Evolutionary conservation across 1,284 basidiomycete genomes (phyloP).

Genomic region (Trametes hirsuta): DNA sequence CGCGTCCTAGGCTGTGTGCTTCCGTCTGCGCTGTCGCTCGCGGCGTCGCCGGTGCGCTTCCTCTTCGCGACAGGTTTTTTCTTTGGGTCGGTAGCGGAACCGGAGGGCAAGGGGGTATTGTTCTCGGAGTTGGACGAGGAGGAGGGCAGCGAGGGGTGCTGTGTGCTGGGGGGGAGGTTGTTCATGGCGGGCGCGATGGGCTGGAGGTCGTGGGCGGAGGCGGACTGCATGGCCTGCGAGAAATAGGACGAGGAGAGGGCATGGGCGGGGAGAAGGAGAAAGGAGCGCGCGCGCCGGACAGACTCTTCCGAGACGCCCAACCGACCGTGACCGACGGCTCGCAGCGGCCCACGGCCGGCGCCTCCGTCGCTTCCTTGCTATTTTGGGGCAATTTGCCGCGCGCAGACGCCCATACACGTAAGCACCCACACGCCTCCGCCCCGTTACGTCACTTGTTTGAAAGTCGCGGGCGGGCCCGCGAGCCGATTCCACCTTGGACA

Average conservation of each 20-base stretch:
- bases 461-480: too few relatives aligned
- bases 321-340: neutral
- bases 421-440: slow-evolving; percentile 6
- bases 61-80: slow-evolving; percentile 41
- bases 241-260: slow-evolving; percentile 2
- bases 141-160: slow-evolving; percentile 29
- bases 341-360: neutral
- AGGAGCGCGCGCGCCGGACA: slow-evolving; percentile 1
- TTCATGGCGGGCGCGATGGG: slow-evolving; percentile 29
- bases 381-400: slow-evolving; percentile 2
- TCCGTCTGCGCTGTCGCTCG: slow-evolving; percentile 47
- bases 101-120: slow-evolving; percentile 24
- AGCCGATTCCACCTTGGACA: too few relatives aligned
- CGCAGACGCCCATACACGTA: slow-evolving; percentile 15
- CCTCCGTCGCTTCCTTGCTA: neutral
- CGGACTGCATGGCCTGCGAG: slow-evolving; percentile 21
- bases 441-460: slow-evolving; percentile 27
- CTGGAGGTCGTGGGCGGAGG: slow-evolving; percentile 20
- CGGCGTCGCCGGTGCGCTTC: slow-evolving; percentile 54
- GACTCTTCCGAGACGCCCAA: slow-evolving; percentile 8
- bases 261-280: slow-evolving; percentile 14
- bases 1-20: slow-evolving; percentile 50
- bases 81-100: slow-evolving; percentile 20
- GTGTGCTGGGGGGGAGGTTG: slow-evolving; percentile 23
- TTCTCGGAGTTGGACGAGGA: slow-evolving; percentile 27